Percentiles rank a stretch among this genome's conserved stretches.
Conservation (phyloP, 495 filamentous ascomycete species). For the Aspergillus panamensis region DNA sequence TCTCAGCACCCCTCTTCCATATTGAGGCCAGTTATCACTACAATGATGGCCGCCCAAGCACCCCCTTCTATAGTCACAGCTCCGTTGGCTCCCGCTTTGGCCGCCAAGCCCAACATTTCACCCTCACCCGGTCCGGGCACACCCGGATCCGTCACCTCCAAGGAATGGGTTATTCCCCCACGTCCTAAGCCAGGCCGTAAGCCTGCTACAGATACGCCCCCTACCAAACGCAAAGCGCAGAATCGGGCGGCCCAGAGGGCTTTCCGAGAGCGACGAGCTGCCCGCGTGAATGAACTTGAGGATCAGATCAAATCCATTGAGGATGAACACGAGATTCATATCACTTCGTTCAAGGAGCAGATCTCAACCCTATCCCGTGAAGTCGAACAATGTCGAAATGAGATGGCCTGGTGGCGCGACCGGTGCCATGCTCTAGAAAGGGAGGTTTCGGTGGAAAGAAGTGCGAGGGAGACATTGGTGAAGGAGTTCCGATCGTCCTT, state of each 20-base stretch:
- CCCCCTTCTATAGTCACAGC: slow-evolving; percentile 29
- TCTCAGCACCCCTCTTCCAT: neutral
- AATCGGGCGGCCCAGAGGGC: slow-evolving; percentile 90
- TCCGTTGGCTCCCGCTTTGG: slow-evolving; percentile 36
- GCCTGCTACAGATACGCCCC: slow-evolving; percentile 85
- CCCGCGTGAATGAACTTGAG: slow-evolving; percentile 80
- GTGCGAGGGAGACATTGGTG: slow-evolving; percentile 40
- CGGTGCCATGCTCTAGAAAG: slow-evolving; percentile 49
- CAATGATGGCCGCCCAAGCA: slow-evolving; percentile 32
- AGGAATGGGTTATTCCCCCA: slow-evolving; percentile 85
- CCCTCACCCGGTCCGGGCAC: slow-evolving; percentile 44
- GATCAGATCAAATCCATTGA: slow-evolving; percentile 71
- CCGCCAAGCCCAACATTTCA: slow-evolving; percentile 35
- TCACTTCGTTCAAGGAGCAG: slow-evolving; percentile 41
- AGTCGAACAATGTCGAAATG: slow-evolving; percentile 47
- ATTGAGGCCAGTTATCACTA: slow-evolving; percentile 19
- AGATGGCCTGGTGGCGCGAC: slow-evolving; percentile 47
- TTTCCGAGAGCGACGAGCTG: slow-evolving; percentile 82
- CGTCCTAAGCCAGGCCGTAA: slow-evolving; percentile 91
- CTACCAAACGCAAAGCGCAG: slow-evolving; percentile 88
- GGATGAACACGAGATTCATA: slow-evolving; percentile 46
- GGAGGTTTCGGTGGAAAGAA: slow-evolving; percentile 43
- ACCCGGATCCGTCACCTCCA: slow-evolving; percentile 57
- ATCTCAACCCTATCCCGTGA: slow-evolving; percentile 50
- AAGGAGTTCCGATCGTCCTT: slow-evolving; percentile 40